Conservation (phyloP, 2,329 filamentous ascomycete genomes). For the Thermochaetoides dissita region DNA sequence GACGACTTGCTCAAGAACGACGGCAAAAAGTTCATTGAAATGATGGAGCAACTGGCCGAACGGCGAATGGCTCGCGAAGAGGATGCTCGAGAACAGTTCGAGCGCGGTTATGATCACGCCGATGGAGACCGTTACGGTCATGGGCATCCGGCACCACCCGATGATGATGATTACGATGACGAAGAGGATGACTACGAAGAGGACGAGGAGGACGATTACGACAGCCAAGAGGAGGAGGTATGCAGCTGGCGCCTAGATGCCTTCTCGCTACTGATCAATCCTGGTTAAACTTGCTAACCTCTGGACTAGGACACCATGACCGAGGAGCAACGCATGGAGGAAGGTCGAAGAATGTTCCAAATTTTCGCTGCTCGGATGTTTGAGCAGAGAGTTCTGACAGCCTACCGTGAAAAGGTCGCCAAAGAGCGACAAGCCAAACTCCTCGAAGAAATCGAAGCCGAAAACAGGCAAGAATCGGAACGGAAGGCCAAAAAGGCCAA, state of each 20-base stretch:
- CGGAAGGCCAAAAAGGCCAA: conserved; percentile 86
- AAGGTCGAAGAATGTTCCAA: conserved; percentile 96
- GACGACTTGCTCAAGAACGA: conserved; percentile 98
- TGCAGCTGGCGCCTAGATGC: neutral
- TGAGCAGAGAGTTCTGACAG: conserved; percentile 87
- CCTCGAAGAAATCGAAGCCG: conserved; percentile 80
- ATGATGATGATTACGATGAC: conserved; percentile 62
- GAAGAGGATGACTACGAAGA: conserved; percentile 46
- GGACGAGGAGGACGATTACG: conserved; percentile 45
- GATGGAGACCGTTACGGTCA: conserved; percentile 52
- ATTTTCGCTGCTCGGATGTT: conserved; percentile 99
- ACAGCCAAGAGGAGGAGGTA: conserved; percentile 65
- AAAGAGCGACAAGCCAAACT: conserved; percentile 82
- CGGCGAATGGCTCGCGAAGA: conserved; percentile 94
- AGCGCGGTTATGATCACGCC: conserved; percentile 37
- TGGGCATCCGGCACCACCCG: conserved; percentile 60
- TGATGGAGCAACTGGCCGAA: conserved; percentile 99
- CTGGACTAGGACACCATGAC: conserved; percentile 77
- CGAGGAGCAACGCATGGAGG: conserved; percentile 97
- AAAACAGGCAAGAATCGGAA: conserved; percentile 59
- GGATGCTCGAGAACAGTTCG: conserved; percentile 58
- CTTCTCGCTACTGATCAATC: conserved; percentile 3
- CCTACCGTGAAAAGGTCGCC: conserved; percentile 96
- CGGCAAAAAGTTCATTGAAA: conserved; percentile 98
- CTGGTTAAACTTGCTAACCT: no score